Conservation (phyloP, 305 asterid species). For the Fraxinus greggii region DNA sequence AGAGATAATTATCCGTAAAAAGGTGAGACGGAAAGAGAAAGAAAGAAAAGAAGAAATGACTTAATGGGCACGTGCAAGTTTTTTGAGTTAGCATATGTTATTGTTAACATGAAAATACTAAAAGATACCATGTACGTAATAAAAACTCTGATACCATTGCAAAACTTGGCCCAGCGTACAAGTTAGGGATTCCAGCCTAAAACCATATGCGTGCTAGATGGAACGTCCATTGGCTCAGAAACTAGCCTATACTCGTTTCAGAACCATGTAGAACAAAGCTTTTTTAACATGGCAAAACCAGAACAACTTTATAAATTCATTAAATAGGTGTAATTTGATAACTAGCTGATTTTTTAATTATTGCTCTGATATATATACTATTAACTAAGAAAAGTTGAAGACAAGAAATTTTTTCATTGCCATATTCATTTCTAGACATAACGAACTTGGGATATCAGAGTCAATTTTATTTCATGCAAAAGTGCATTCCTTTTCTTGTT, state of each 20-base stretch:
- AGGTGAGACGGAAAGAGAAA: neutral
- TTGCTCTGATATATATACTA: neutral
- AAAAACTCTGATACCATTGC: neutral
- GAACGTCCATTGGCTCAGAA: neutral
- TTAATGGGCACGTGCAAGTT: neutral
- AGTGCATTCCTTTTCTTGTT: neutral
- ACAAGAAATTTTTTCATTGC: neutral
- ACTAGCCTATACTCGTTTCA: neutral
- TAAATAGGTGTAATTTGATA: neutral
- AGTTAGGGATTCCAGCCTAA: neutral
- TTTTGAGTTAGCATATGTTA: neutral
- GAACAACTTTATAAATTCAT: neutral
- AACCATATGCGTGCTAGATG: neutral
- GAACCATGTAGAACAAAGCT: neutral
- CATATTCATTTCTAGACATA: neutral
- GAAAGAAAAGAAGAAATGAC: neutral
- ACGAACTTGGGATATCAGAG: neutral
- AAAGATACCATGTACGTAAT: neutral
- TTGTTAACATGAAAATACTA: neutral
- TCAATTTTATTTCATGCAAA: neutral
- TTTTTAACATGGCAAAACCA: neutral
- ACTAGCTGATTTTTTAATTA: neutral
- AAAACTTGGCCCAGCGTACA: neutral
- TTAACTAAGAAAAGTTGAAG: slow-evolving; percentile 1
- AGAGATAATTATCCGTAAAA: neutral